Evolutionary conservation across 371 early-diverging fungal species (phyloP).

Genomic region (Circinella umbellata): DNA sequence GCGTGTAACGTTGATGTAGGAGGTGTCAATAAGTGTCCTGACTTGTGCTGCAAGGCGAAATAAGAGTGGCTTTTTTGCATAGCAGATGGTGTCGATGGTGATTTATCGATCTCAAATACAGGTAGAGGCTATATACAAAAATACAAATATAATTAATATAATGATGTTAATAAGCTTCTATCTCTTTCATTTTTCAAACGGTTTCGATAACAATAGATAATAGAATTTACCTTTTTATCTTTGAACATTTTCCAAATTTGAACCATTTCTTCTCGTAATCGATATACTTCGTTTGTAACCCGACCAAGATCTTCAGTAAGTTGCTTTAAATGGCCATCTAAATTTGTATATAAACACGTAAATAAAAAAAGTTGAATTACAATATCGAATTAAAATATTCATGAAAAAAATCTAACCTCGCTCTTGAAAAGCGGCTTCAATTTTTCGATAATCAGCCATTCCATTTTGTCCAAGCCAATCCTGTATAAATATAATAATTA

Average conservation of each 20-base stretch:
- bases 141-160: neutral
- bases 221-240: slow-evolving; percentile 60
- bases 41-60: slow-evolving; percentile 16
- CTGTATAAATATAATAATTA: slow-evolving; percentile 19
- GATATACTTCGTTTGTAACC: slow-evolving; percentile 53
- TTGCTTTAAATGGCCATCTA: slow-evolving; percentile 57
- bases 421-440: slow-evolving; percentile 63
- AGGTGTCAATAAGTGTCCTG: slow-evolving; percentile 25
- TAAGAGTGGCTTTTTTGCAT: slow-evolving; percentile 18
- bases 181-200: neutral
- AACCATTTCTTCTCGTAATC: slow-evolving; percentile 58
- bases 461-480: slow-evolving; percentile 57
- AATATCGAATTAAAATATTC: neutral
- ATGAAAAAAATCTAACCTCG: slow-evolving; percentile 39
- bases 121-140: slow-evolving; percentile 16
- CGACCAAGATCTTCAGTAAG: slow-evolving; percentile 60
- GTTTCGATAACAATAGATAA: too few species aligned
- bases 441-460: slow-evolving; percentile 58
- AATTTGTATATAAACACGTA: neutral
- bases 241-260: slow-evolving; percentile 59
- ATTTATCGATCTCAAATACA: slow-evolving; percentile 24
- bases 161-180: neutral
- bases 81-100: slow-evolving; percentile 23
- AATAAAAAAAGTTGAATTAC: neutral
- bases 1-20: slow-evolving; percentile 17